Evolutionary conservation across 192 early-diverging fungal species (phyloP), one percentile per base, ranked within the genome.

Genomic region (Phycomyces blakesleeanus): DNA sequence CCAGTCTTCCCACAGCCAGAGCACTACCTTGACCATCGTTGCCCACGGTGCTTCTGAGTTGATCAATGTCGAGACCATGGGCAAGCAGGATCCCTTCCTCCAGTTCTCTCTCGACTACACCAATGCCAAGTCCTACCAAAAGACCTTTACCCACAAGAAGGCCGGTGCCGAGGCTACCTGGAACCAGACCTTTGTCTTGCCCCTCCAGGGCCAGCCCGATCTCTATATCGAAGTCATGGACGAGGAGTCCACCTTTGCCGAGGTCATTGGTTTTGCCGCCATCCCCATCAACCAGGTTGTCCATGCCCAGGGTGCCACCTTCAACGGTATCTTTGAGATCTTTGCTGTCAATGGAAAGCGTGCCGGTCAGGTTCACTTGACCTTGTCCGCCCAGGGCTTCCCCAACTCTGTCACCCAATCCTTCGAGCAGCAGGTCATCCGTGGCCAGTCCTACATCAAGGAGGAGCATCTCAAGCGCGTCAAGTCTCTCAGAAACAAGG

Each of bases 51-150:
- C 74, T 20, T 57, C 59, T 20, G 60, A 76, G 44, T 64, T 79
- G 60, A 38, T 69, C 38, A 61, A 66, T 64, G 72, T 69, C 40
- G 71, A 81, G 56, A 22, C 51, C 4, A 20, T 81, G 41, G 79
- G 79, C 68, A 81, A 78, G 73, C 76, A 81, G 58, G 79, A 81
- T 51, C 79, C 79, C 44, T 81, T 70, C 41, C 26, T 78, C 39
- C 79, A 77, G 57, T 76, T 81, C 67, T 67, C 74, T 1, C 57
- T 81, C 38, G 60, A 81, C 51, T 27, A 65, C 18, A 18, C n/a
- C 14, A 69, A 81, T 60, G 51, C 68, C 40, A 78, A 81, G 56
- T 63, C 74, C 27, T 81, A 71, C 72, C 71, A 78, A 64, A 81
- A 74, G 66, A 76, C 76, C 16, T 78, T 74, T 56, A 72, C 72